Evolutionary conservation across 2,329 filamentous ascomycete genomes (phyloP), one percentile per base, ranked within the genome.

Genomic region (Bertia moriformis): DNA sequence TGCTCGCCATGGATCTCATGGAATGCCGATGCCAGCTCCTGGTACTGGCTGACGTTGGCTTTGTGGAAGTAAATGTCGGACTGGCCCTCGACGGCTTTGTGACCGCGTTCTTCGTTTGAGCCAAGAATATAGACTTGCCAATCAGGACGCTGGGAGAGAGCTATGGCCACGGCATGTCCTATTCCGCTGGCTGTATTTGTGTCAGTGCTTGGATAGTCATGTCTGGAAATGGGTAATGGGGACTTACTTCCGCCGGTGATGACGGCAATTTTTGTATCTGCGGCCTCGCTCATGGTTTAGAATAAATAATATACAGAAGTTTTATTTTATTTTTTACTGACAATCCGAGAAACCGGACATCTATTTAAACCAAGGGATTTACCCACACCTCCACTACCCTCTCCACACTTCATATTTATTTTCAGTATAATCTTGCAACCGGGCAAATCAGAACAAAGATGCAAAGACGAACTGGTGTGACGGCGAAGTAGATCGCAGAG

Each of bases 141-240:
- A 19, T 52, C 48, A 37, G 52, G 53, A 22, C 52, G 53, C 20
- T 49, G 41, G n/a, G 52, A 51, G 36, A 65, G 53, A 18, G 54
- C 53, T 46, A 53, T 44, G n/a, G 60, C 59, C 35, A 62, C 57
- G 14, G 56, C 55, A 18, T 64, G 51, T 37, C 62, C 62, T 46
- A 65, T 63, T 19, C 60, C 62, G 42, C 55, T 57, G 39, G 58
- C 60, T 61, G n/a, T n/a, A n/a, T n/a, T n/a, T n/a, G n/a, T n/a
- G n/a, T n/a, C n/a, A n/a, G n/a, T 29, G 18, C 38, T 40, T 14
- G 15, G 14, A 17, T 27, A n/a, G n/a, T 40, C 19, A 15, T 14
- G 33, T n/a, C n/a, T n/a, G n/a, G n/a, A n/a, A n/a, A n/a, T n/a
- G n/a, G n/a, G n/a, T n/a, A n/a, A n/a, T n/a, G n/a, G n/a, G n/a